Evolutionary conservation across 768 basidiomycete species (phyloP).

Genomic region (Leccinum fibrillosum): DNA sequence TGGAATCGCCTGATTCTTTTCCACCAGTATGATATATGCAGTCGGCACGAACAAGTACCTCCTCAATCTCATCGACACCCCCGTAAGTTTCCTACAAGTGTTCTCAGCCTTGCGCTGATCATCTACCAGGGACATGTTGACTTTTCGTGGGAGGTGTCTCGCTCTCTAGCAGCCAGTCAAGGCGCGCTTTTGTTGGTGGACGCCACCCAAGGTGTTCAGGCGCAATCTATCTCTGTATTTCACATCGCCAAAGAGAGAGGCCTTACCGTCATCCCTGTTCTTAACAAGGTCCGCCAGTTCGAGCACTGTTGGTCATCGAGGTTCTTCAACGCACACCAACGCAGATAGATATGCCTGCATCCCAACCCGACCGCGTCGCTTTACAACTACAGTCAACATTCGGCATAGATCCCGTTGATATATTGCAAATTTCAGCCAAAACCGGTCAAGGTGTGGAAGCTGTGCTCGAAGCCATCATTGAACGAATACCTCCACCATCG

Average conservation of each 20-base stretch:
- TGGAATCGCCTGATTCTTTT: constrained; percentile 4
- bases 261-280: constrained; percentile 80
- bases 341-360: constrained; percentile 90
- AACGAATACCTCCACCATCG: constrained; percentile 79
- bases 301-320: not conserved
- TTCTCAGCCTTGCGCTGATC: constrained; percentile 1
- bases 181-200: constrained; percentile 88
- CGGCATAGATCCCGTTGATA: constrained; percentile 69
- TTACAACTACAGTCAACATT: constrained; percentile 82
- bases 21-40: constrained; percentile 71
- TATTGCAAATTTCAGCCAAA: constrained; percentile 88
- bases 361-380: constrained; percentile 77
- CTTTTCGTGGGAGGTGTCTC: constrained; percentile 95
- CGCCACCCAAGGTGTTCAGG: constrained; percentile 97
- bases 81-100: constrained; percentile 43
- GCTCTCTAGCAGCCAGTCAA: constrained; percentile 90
- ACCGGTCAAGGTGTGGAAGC: constrained; percentile 79
- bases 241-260: constrained; percentile 82
- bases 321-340: not conserved
- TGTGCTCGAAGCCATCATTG: constrained; percentile 77
- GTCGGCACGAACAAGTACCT: constrained; percentile 58
- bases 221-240: constrained; percentile 94
- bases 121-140: constrained; percentile 83
- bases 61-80: constrained; percentile 95
- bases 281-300: constrained; percentile 71